Evolutionary conservation across 1,284 basidiomycete species (phyloP).

Genomic region (Fomes fomentarius): DNA sequence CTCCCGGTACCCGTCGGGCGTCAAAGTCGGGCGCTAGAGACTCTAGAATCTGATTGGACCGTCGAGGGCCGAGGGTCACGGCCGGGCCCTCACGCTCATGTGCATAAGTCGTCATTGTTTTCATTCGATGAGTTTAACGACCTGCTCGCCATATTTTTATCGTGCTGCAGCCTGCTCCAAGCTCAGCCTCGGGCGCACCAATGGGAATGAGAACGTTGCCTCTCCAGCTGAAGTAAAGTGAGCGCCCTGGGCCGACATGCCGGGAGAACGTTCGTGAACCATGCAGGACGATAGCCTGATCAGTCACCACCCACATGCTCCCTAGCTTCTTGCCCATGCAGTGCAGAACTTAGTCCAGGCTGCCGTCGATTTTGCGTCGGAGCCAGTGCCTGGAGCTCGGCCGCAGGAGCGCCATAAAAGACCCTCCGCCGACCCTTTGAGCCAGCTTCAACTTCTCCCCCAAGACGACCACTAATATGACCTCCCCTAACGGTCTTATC

Average conservation of each 20-base stretch:
- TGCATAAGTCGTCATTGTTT: too few relatives aligned
- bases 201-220: background rate
- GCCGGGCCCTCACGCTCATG: too few relatives aligned
- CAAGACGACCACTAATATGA: slow-evolving; percentile 26
- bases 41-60: background rate
- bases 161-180: too few relatives aligned
- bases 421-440: background rate
- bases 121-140: too few relatives aligned
- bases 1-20: too few relatives aligned
- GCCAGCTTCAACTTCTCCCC: background rate
- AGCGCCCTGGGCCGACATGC: background rate
- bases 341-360: slow-evolving; percentile 2
- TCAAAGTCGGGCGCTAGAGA: background rate
- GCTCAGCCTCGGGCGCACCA: background rate
- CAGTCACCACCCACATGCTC: slow-evolving; percentile 20
- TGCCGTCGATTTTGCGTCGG: background rate
- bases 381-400: background rate
- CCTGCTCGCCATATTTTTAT: too few relatives aligned
- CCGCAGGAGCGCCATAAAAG: background rate
- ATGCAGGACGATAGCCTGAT: slow-evolving; percentile 12
- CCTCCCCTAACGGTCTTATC: slow-evolving; percentile 62
- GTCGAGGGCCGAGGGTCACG: background rate
- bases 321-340: slow-evolving; percentile 12
- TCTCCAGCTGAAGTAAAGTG: background rate
- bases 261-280: slow-evolving; percentile 15